Base-by-base conservation (phyloP, 139 green algal species). In the Tetradesmus obliquus region DNA sequence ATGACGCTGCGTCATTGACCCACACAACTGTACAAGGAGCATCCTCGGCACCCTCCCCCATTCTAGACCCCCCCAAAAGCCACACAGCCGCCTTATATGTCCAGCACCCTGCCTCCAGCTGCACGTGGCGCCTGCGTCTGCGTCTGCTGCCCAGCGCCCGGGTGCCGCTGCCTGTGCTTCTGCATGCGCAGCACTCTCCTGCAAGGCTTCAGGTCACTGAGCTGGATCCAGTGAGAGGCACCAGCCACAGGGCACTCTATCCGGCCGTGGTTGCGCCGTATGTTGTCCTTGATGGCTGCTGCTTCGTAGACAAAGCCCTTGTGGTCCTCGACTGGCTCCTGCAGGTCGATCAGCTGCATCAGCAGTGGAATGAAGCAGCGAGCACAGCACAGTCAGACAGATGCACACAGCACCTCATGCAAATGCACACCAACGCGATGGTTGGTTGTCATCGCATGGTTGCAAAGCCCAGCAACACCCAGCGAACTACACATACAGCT, bases 271-370 rank as follows among this genome's bases (percentile, higher is more conserved):
- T 55, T 22, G 69, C 53, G 6, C 6, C 3, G 15, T 9, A 87
- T 32, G 20, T 24, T 3, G 1, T 6, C 13, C 20, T 24, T 54
- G 12, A 90, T 83, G 19, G 86, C 86, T 19, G 57, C 53, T 12
- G 20, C 53, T 24, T 90, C 86, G 32, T 90, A 90, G 1, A 90
- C 53, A 22, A 90, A 83, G 51, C 86, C 86, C 71, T 90, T 90
- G 1, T 90, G 51, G 45, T 90, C 86, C 55, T 90, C 69, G 0
- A 90, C 86, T 24, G 86, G 86, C 2, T 90, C 71, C 3, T 90
- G 12, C 53, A 90, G 71, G 45, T 90, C 86, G 12, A 84, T 22
- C 51, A 90, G 53, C 86, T 90, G 86, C 84, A 88, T 6, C 20
- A 87, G 55, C n/a, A 86, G 51, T 20, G 17, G 8, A 24, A 57